Percentiles rank a stretch among this genome's conserved stretches.
phyloP scores from a whole-genome alignment of 1,139 yeast genomes.

The Nadsonia commutata region DNA sequence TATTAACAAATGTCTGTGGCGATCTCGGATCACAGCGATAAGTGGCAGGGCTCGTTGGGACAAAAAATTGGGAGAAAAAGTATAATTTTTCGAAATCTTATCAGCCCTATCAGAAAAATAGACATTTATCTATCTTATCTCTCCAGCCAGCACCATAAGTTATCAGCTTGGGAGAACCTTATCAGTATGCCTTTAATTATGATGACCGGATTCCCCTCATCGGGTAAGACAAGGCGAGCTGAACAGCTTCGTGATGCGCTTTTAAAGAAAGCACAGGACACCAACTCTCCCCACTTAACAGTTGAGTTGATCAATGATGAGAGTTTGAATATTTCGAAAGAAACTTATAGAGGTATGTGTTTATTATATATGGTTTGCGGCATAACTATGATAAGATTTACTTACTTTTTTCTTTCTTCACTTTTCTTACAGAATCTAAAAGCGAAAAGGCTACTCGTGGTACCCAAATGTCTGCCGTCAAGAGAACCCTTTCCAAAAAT shows the following conservation, averaged over 20 bases:
- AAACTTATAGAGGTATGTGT: constrained; percentile 32
- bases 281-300: constrained; percentile 36
- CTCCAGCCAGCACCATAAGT: background rate
- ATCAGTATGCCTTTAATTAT: constrained; percentile 64
- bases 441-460: constrained; percentile 77
- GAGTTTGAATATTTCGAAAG: constrained; percentile 54
- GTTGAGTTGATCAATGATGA: constrained; percentile 70
- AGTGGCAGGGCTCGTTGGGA: too few relatives aligned
- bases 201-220: constrained; percentile 70
- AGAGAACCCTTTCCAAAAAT: constrained; percentile 54
- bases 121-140: too few relatives aligned
- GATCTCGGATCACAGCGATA: too few relatives aligned
- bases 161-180: background rate
- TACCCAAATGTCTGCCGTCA: constrained; percentile 75
- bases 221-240: constrained; percentile 77
- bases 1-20: too few relatives aligned
- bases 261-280: constrained; percentile 33
- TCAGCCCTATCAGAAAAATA: too few relatives aligned
- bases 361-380: constrained; percentile 5
- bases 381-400: background rate
- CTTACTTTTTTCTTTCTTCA: too few relatives aligned
- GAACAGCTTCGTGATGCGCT: constrained; percentile 34
- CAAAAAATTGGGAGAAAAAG: too few relatives aligned
- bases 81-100: too few relatives aligned
- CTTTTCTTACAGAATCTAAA: constrained; percentile 32